Base-by-base conservation (phyloP, 169 alveolate species). In the Plasmodium falciparum region DNA sequence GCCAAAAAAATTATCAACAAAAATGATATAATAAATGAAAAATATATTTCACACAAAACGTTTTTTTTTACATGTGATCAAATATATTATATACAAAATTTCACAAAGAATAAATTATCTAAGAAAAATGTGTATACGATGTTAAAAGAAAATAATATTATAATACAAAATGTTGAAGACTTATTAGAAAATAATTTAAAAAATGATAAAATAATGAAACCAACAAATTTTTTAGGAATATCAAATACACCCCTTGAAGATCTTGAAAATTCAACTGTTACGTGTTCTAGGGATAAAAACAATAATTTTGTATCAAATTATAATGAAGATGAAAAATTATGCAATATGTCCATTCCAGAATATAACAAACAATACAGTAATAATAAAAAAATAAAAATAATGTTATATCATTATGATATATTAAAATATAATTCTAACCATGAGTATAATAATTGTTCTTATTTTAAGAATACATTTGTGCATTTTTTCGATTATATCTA, bases 11-110 rank as follows among this genome's bases (percentile, higher is more conserved):
- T 83, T 15, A 39, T 5, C 9, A 39, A 39, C 47, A 39, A 39
- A 8, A 83, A 63, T 54, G 91, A 83, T 56, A 69, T 69, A 29
- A 83, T 69, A 59, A 61, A 62, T 3, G 56, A 83, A 56, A 83
- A 78, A 78, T 50, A 66, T 43, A 78, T 33, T 20, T 54, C 45
- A 9, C 74, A 83, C 67, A 83, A 83, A 45, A 69, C 69, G 5
- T 20, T 83, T 56, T 56, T 56, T 56, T 39, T 39, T 39, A 76
- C 67, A 29, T 83, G 91, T 83, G 91, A 83, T 22, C 91, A 83
- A 61, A 12, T 29, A 9, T 24, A 52, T 26, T 83, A 69, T 26
- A 67, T 83, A 54, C 33, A 69, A 15, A 26, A 22, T 59, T 83
- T 83, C 67, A 22, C 56, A 29, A 69, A 83, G 56, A 52, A 49